Conservation (phyloP, 805 yeast species). For the Candida jianshihensis region DNA sequence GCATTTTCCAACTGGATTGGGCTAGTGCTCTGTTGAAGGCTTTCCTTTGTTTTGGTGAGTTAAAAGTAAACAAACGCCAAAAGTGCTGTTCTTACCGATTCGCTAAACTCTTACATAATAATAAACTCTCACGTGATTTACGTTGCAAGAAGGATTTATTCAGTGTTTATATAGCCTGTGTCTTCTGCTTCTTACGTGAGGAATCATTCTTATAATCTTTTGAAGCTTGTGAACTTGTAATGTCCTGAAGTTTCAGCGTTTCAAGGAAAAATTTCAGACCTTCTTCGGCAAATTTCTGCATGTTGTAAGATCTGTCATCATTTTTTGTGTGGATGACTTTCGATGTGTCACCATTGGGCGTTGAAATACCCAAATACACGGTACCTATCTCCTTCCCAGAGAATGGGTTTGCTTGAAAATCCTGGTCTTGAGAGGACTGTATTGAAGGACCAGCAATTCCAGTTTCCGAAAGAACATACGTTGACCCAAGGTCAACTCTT, state of each 20-base stretch:
- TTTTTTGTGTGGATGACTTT: constrained; percentile 37
- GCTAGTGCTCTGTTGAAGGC: too few species aligned
- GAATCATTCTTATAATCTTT: too few species aligned
- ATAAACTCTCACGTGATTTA: too few species aligned
- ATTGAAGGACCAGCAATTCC: constrained; percentile 78
- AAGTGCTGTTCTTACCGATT: too few species aligned
- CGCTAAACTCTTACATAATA: too few species aligned
- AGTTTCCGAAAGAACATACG: constrained; percentile 76
- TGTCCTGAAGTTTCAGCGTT: constrained; percentile 27
- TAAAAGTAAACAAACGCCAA: not conserved
- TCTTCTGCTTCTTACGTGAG: too few species aligned
- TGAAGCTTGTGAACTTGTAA: too few species aligned
- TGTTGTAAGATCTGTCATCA: constrained; percentile 54
- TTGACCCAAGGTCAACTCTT: constrained; percentile 73
- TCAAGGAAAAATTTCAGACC: constrained; percentile 58
- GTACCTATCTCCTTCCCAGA: constrained; percentile 46
- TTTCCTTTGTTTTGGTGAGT: not conserved
- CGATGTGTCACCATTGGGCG: constrained; percentile 53
- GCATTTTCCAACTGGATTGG: not conserved
- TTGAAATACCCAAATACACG: constrained; percentile 64
- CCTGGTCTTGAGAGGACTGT: constrained; percentile 26
- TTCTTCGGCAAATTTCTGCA: constrained; percentile 65
- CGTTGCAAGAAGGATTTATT: too few species aligned
- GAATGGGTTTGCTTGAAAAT: constrained; percentile 14
- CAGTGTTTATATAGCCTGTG: too few species aligned